Evolutionary conservation across 768 basidiomycete species (phyloP).

Genomic region (Hericium rajendrae): DNA sequence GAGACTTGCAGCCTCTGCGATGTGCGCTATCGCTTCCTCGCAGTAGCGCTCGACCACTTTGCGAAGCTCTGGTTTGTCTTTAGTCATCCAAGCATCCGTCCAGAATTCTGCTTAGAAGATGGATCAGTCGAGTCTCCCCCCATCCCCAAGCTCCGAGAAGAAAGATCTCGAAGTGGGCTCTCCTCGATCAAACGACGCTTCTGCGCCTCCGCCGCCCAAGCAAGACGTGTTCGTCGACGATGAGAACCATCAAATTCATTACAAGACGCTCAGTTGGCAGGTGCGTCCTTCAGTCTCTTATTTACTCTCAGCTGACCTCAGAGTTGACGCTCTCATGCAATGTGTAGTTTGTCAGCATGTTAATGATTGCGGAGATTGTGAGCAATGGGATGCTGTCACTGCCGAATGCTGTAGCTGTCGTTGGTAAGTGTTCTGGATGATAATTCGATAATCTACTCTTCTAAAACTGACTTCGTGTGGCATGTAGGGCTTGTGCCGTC

Average conservation of each 20-base stretch:
- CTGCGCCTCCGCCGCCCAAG: neutral
- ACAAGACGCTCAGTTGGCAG: constrained; percentile 47
- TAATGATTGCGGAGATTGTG: constrained; percentile 52
- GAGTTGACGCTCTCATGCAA: too few relatives aligned
- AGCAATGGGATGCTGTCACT: constrained; percentile 48
- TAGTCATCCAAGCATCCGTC: too few relatives aligned
- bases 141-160: too few relatives aligned
- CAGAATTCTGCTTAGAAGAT: too few relatives aligned
- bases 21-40: too few relatives aligned
- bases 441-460: neutral
- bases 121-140: too few relatives aligned
- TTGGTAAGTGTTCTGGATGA: constrained; percentile 26
- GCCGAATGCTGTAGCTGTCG: constrained; percentile 40
- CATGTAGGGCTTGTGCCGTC: constrained; percentile 39
- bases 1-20: too few relatives aligned
- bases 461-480: neutral
- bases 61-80: too few relatives aligned
- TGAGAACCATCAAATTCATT: constrained; percentile 35
- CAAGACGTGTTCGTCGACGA: constrained; percentile 38
- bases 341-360: constrained; percentile 33
- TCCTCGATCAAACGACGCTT: too few relatives aligned
- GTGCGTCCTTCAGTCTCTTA: constrained; percentile 16
- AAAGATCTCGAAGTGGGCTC: too few relatives aligned
- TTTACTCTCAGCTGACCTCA: neutral
- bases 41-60: too few relatives aligned